These are phyloP conservation scores for Teunomyces tritomae DNA, from an alignment of 805 yeast species.

Conservation along the genomic window DNA sequence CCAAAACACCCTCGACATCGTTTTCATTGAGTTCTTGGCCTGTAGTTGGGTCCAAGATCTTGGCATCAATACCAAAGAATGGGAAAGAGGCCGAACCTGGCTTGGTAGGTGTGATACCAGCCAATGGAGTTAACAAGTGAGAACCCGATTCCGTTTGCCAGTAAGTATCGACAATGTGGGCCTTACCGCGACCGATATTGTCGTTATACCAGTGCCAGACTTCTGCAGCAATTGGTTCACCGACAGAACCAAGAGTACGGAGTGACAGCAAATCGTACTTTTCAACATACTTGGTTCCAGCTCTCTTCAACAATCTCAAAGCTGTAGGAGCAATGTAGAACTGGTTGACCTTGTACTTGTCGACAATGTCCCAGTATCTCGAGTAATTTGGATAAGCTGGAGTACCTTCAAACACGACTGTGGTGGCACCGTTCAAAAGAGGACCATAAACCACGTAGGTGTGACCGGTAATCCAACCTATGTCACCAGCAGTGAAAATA, in stretches of 20 bases:
- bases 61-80: conserved; percentile 91
- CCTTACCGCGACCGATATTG: conserved; percentile 82
- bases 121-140: conserved; percentile 89
- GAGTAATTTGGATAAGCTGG: conserved; percentile 96
- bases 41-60: conserved; percentile 87
- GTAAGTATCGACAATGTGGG: conserved; percentile 93
- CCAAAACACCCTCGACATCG: conserved; percentile 95
- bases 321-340: conserved; percentile 99
- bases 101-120: conserved; percentile 92
- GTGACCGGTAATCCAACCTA: conserved; percentile 99
- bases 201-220: conserved; percentile 98
- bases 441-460: conserved; percentile 96
- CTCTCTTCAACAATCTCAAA: conserved; percentile 80
- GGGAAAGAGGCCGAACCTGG: conserved; percentile 98
- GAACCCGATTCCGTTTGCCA: conserved; percentile 99
- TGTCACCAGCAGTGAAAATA: conserved; percentile 95
- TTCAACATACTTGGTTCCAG: conserved; percentile 81
- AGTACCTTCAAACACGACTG: conserved; percentile 94
- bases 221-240: conserved; percentile 98
- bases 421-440: conserved; percentile 77
- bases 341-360: conserved; percentile 86
- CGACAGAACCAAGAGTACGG: conserved; percentile 94
- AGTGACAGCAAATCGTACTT: conserved; percentile 81
- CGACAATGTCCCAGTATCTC: conserved; percentile 95
- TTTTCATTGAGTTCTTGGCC: conserved; percentile 83